Conservation (phyloP, 805 yeast species). For the Candida sanyiensis region DNA sequence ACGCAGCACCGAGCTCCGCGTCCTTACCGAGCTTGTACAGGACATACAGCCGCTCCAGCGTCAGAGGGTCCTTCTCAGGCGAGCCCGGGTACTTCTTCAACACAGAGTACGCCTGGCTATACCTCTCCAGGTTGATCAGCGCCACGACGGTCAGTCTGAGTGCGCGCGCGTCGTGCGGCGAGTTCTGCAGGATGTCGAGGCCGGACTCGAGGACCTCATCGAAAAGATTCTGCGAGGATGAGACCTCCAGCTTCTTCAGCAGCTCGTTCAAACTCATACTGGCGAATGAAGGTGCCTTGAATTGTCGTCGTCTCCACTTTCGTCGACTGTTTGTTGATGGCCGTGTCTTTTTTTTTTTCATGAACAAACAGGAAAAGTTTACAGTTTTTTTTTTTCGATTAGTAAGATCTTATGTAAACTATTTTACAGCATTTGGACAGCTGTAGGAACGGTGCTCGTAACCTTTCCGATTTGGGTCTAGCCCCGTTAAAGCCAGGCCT, state of each 20-base stretch:
- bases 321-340: no score
- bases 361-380: no score
- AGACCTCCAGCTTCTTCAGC: constrained; percentile 23
- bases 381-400: no score
- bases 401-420: no score
- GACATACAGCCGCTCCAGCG: constrained; percentile 55
- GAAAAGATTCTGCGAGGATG: constrained; percentile 19
- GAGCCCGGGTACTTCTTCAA: constrained; percentile 33
- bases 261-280: constrained; percentile 26
- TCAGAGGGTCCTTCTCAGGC: constrained; percentile 32
- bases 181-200: constrained; percentile 21
- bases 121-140: constrained; percentile 59
- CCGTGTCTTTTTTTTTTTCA: no score
- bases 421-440: no score
- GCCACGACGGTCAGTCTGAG: constrained; percentile 50
- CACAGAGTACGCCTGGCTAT: constrained; percentile 43
- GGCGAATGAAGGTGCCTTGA: no score
- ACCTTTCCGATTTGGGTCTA: no score
- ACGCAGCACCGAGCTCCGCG: constrained; percentile 26
- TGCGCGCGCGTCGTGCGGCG: constrained; percentile 27
- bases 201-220: constrained; percentile 24
- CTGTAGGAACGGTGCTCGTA: no score
- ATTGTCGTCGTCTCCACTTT: no score
- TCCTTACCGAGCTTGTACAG: constrained; percentile 48
- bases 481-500: no score